Percentiles rank a stretch among this genome's conserved stretches.
Conservation (phyloP, 106 monocot species). For the Alisma plantagoaquatica region DNA sequence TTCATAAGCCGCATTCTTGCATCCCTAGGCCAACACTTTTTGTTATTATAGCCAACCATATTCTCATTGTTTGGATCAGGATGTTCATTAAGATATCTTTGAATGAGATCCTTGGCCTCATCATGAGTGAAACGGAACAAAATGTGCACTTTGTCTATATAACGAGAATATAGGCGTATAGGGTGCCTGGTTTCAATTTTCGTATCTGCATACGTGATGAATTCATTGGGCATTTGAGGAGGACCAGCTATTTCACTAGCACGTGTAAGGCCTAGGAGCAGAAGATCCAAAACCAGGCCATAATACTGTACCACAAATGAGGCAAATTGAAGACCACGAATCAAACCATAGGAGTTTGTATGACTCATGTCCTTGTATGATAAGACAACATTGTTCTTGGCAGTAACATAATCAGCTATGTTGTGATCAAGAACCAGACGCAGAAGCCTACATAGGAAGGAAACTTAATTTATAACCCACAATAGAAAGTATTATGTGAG, state of each 20-base stretch:
- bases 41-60: conserved; percentile 99
- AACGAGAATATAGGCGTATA: conserved; percentile 93
- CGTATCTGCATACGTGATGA: conserved; percentile 83
- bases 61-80: conserved; percentile 99
- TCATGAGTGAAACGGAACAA: conserved; percentile 98
- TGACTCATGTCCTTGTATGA: conserved; percentile 99
- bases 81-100: conserved; percentile 92
- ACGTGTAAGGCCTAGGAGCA: conserved; percentile 96
- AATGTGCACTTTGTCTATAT: conserved; percentile 95
- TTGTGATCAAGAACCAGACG: conserved; percentile 96
- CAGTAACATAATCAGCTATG: conserved; percentile 98
- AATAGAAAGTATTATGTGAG: too few species aligned
- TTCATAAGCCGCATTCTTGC: conserved; percentile 99
- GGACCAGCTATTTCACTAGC: conserved; percentile 99
- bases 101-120: conserved; percentile 95
- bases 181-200: conserved; percentile 96
- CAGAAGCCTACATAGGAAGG: conserved; percentile 55
- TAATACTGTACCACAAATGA: conserved; percentile 99
- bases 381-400: conserved; percentile 96
- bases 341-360: conserved; percentile 98
- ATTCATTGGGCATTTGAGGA: conserved; percentile 97
- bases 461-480: too few species aligned
- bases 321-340: conserved; percentile 97
- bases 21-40: conserved; percentile 99
- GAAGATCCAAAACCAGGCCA: conserved; percentile 94